These are phyloP conservation scores for Exophiala phaeomuriformis DNA, from an alignment of 2,329 filamentous ascomycete genomes.

Conservation along the genomic window DNA sequence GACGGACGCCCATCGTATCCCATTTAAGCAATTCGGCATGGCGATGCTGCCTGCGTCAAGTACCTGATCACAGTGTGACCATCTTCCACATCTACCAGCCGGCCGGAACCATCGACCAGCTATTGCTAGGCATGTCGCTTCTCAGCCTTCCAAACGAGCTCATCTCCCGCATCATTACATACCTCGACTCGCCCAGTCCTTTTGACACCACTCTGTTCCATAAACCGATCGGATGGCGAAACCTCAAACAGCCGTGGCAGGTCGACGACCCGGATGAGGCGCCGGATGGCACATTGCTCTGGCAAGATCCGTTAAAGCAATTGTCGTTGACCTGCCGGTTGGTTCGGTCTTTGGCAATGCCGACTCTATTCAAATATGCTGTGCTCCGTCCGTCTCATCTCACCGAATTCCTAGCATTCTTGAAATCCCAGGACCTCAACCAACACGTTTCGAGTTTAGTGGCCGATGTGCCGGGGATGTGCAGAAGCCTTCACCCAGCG, in stretches of 20 bases:
- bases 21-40: no score
- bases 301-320: constrained; percentile 46
- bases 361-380: constrained; percentile 52
- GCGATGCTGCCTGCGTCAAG: no score
- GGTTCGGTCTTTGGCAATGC: constrained; percentile 49
- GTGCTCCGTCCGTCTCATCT: constrained; percentile 36
- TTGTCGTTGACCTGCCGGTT: constrained; percentile 48
- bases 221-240: constrained; percentile 34
- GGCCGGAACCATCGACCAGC: not conserved
- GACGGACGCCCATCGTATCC: no score
- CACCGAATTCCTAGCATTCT: constrained; percentile 35
- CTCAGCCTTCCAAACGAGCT: constrained; percentile 54
- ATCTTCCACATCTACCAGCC: not conserved
- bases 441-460: constrained; percentile 44
- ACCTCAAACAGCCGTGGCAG: not conserved
- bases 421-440: constrained; percentile 30
- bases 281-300: not conserved
- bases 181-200: constrained; percentile 39
- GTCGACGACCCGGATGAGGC: not conserved
- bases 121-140: constrained; percentile 5
- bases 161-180: constrained; percentile 50
- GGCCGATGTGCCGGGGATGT: constrained; percentile 36
- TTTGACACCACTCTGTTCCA: constrained; percentile 41
- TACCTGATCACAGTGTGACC: not conserved
- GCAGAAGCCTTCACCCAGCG: constrained; percentile 36